These are phyloP conservation scores for Pilasporangium apinafurcum DNA, from an alignment of 352 stramenopile species.

Conservation along the genomic window DNA sequence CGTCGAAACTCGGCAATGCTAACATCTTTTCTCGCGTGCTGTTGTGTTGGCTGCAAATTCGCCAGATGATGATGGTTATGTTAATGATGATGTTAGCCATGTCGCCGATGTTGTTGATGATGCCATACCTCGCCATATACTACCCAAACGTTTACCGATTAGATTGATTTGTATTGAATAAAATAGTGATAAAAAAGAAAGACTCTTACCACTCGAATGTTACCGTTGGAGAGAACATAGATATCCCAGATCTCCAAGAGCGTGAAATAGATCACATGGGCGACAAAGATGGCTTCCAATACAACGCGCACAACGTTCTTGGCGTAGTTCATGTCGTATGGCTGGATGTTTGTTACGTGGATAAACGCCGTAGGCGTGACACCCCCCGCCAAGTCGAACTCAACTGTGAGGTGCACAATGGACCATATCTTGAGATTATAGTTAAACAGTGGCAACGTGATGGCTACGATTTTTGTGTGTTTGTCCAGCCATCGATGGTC, in stretches of 20 bases:
- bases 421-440: constrained; percentile 55
- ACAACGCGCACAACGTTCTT: constrained; percentile 38
- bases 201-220: constrained; percentile 26
- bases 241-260: constrained; percentile 60
- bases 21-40: constrained; percentile 26
- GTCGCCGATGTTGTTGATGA: constrained; percentile 62
- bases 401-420: constrained; percentile 44
- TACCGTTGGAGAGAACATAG: constrained; percentile 53
- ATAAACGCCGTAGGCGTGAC: constrained; percentile 34
- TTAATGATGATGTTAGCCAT: constrained; percentile 64
- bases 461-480: constrained; percentile 47
- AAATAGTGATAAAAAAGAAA: not conserved
- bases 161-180: no score
- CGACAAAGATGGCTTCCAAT: constrained; percentile 38
- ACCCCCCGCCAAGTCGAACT: constrained; percentile 54
- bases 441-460: constrained; percentile 62
- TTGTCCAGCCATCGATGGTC: constrained; percentile 47
- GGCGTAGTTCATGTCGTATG: constrained; percentile 47
- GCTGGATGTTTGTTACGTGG: constrained; percentile 56
- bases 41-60: constrained; percentile 42
- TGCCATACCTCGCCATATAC: constrained; percentile 58
- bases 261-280: constrained; percentile 52
- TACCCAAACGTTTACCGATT: no score
- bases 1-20: constrained; percentile 42
- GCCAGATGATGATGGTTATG: constrained; percentile 44